A percentile compares a stretch with the other conserved stretches of the same genome.
Conservation (phyloP, 2,329 filamentous ascomycete genomes). For the Penicillium sp. region DNA sequence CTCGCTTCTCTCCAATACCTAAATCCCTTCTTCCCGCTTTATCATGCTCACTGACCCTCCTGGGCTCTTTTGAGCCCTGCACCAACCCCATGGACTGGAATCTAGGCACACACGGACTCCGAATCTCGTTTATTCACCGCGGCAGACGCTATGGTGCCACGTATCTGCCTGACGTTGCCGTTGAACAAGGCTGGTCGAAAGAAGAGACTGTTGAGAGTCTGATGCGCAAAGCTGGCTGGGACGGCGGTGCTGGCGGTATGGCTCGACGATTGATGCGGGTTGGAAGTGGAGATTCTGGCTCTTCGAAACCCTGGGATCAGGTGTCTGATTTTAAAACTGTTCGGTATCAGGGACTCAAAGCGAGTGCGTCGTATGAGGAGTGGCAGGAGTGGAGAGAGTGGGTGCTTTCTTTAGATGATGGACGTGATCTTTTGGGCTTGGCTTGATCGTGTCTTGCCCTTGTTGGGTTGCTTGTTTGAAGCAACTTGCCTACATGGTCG, state of each 20-base stretch:
- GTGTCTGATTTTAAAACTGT: conserved; percentile 73
- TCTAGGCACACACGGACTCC: conserved; percentile 80
- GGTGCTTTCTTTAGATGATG: conserved; percentile 48
- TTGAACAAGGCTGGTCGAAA: conserved; percentile 92
- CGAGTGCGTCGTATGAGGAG: conserved; percentile 67
- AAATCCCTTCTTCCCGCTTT: conserved; percentile 48
- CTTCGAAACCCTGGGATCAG: conserved; percentile 65
- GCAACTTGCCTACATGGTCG: not conserved
- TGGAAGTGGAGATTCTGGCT: conserved; percentile 25
- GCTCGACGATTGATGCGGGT: conserved; percentile 41
- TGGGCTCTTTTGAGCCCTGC: conserved; percentile 81
- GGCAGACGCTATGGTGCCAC: conserved; percentile 77
- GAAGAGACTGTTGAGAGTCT: conserved; percentile 87
- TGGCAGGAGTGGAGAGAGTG: conserved; percentile 81
- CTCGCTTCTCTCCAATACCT: conserved; percentile 61
- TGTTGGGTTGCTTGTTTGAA: not conserved
- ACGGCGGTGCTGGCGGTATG: conserved; percentile 53
- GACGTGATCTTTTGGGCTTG: conserved; percentile 23
- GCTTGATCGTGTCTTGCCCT: not conserved
- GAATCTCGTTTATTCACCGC: conserved; percentile 78
- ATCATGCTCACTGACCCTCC: conserved; percentile 70
- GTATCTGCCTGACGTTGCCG: conserved; percentile 87
- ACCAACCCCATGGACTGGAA: conserved; percentile 78
- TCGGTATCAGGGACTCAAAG: conserved; percentile 83
- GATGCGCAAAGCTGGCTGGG: conserved; percentile 94